phyloP scores from a whole-genome alignment of 768 basidiomycete species.

The Amanita exitialis region DNA sequence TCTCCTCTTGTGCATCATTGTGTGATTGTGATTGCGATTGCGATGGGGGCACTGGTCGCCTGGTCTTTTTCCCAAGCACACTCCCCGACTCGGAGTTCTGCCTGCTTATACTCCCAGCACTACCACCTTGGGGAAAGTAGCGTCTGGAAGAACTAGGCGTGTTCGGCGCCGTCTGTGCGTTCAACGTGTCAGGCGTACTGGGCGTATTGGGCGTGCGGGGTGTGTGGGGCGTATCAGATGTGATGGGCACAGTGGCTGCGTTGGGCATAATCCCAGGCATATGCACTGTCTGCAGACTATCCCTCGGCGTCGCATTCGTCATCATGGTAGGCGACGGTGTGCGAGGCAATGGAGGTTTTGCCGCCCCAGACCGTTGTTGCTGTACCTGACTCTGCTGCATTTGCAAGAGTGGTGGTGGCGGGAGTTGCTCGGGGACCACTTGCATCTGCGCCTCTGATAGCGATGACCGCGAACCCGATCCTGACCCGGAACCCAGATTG shows the following conservation, averaged over 20 bases:
- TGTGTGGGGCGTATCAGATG: too few relatives aligned
- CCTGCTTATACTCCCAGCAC: background rate
- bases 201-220: background rate
- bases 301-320: background rate
- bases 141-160: conserved; percentile 1
- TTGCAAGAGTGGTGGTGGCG: background rate
- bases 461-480: background rate
- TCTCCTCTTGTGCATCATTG: too few relatives aligned
- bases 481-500: background rate
- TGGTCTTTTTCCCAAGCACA: background rate
- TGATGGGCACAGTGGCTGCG: too few relatives aligned
- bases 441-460: too few relatives aligned
- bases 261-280: too few relatives aligned
- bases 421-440: too few relatives aligned
- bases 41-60: too few relatives aligned
- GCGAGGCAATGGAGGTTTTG: background rate
- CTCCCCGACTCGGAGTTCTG: conserved; percentile 1
- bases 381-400: background rate
- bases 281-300: background rate
- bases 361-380: too few relatives aligned
- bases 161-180: background rate
- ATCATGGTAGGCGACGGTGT: conserved; percentile 3
- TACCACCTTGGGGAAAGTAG: too few relatives aligned
- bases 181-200: background rate
- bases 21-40: too few relatives aligned